Evolutionary conservation across 345 rosid genomes (phyloP).

Genomic region (Salix udensis): DNA sequence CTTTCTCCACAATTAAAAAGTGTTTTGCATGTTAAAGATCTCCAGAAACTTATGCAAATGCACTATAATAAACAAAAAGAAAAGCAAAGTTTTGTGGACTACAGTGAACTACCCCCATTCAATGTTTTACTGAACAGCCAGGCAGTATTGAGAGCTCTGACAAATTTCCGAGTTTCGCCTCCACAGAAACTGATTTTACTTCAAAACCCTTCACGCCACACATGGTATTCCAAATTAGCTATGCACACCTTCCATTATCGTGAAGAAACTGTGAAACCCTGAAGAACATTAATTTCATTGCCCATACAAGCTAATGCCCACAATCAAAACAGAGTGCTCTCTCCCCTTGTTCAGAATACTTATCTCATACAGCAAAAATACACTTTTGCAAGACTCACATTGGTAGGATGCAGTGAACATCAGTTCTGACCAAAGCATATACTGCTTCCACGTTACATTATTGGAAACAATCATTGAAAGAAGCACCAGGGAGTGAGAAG

Average conservation of each 20-base stretch:
- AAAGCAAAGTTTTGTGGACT: constrained; percentile 7
- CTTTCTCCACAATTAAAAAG: background rate
- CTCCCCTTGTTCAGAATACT: constrained; percentile 13
- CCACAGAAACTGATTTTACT: constrained; percentile 23
- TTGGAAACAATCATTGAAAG: constrained; percentile 7
- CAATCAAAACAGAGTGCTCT: constrained; percentile 10
- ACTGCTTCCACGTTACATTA: constrained; percentile 5
- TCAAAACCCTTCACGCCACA: constrained; percentile 17
- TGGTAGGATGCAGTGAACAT: constrained; percentile 9
- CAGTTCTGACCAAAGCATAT: constrained; percentile 12
- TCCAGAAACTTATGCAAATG: background rate
- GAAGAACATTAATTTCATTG: constrained; percentile 19
- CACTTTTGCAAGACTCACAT: constrained; percentile 11
- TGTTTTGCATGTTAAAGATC: background rate
- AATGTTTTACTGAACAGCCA: constrained; percentile 29
- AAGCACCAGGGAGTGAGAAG: constrained; percentile 8
- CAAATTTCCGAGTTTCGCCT: constrained; percentile 20
- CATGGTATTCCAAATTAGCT: constrained; percentile 5
- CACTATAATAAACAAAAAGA: background rate
- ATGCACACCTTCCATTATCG: constrained; percentile 14
- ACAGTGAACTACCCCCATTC: constrained; percentile 29
- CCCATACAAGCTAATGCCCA: constrained; percentile 19
- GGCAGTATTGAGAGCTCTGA: constrained; percentile 31
- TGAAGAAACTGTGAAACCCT: constrained; percentile 19
- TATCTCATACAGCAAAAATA: constrained; percentile 10